These are phyloP conservation scores for Panellus pusillus DNA, from an alignment of 768 basidiomycete species.

Conservation along the genomic window DNA sequence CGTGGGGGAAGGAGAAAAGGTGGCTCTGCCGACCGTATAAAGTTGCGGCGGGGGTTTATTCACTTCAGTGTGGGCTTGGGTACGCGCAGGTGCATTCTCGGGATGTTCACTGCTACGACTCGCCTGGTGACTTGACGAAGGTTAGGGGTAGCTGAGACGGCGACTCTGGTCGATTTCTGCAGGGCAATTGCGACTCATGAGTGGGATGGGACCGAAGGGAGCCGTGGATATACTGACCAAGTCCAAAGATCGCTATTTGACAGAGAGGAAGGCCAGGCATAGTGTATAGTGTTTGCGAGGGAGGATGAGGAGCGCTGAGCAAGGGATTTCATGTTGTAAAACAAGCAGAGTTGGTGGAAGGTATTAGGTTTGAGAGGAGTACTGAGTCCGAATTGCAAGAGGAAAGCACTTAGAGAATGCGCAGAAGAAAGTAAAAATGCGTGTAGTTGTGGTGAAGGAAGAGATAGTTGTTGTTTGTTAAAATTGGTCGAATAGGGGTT, in stretches of 20 bases:
- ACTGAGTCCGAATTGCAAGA: too few relatives aligned
- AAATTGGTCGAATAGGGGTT: too few relatives aligned
- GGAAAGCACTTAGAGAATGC: too few relatives aligned
- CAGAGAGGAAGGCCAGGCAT: slow-evolving; percentile 3
- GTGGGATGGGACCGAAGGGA: background rate
- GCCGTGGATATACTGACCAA: background rate
- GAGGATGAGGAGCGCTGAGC: background rate
- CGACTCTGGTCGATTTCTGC: background rate
- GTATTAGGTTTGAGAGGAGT: background rate
- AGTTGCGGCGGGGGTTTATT: background rate
- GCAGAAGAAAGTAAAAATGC: too few relatives aligned
- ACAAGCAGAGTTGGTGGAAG: background rate
- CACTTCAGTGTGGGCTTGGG: background rate
- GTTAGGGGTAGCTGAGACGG: background rate
- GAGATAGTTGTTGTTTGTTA: too few relatives aligned
- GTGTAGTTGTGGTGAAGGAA: too few relatives aligned
- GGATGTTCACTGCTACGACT: background rate
- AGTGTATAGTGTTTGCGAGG: background rate
- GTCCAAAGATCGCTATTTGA: slow-evolving; percentile 10
- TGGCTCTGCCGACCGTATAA: background rate
- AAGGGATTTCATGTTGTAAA: background rate
- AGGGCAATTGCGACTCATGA: background rate
- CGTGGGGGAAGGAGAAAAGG: background rate
- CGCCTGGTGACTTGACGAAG: background rate
- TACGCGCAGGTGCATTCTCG: background rate